These are phyloP conservation scores for Cladophialophora immunda DNA, from an alignment of 2,329 filamentous ascomycete species.

Conservation along the genomic window DNA sequence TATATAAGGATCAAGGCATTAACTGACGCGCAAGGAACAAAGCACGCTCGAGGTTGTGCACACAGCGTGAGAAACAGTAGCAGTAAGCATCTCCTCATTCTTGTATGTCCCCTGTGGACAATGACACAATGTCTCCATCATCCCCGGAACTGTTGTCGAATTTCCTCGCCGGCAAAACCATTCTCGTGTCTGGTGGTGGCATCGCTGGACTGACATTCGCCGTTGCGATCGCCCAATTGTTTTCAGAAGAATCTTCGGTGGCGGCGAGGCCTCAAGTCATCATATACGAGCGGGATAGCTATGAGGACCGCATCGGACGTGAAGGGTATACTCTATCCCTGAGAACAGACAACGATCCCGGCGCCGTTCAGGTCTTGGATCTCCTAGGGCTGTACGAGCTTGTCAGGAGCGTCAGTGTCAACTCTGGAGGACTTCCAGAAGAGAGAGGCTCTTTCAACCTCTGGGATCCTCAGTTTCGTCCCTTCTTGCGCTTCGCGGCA, in stretches of 20 bases:
- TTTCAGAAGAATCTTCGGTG: slow-evolving; percentile 43
- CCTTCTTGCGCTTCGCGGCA: slow-evolving; percentile 9
- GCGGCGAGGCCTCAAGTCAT: slow-evolving; percentile 45
- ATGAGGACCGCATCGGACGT: slow-evolving; percentile 41
- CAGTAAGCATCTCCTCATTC: neutral
- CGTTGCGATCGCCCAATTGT: slow-evolving; percentile 51
- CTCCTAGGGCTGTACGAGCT: slow-evolving; percentile 41
- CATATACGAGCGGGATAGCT: slow-evolving; percentile 55
- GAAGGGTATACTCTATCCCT: slow-evolving; percentile 44
- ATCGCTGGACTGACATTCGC: slow-evolving; percentile 56
- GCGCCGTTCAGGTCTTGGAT: slow-evolving; percentile 42
- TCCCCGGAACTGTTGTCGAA: neutral
- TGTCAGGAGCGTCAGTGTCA: slow-evolving; percentile 35
- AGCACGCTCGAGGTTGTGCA: neutral
- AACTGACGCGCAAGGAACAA: neutral
- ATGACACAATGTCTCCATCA: neutral
- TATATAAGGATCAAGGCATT: neutral
- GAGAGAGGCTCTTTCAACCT: slow-evolving; percentile 33
- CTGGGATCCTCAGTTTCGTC: slow-evolving; percentile 36
- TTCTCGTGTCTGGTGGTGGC: slow-evolving; percentile 54
- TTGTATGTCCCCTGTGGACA: neutral
- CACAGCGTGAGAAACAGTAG: neutral
- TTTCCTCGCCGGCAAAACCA: slow-evolving; percentile 49
- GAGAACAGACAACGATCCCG: slow-evolving; percentile 39
- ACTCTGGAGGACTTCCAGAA: slow-evolving; percentile 1